Evolutionary conservation across 345 rosid species (phyloP).

Genomic region (Jatropha curcas): DNA sequence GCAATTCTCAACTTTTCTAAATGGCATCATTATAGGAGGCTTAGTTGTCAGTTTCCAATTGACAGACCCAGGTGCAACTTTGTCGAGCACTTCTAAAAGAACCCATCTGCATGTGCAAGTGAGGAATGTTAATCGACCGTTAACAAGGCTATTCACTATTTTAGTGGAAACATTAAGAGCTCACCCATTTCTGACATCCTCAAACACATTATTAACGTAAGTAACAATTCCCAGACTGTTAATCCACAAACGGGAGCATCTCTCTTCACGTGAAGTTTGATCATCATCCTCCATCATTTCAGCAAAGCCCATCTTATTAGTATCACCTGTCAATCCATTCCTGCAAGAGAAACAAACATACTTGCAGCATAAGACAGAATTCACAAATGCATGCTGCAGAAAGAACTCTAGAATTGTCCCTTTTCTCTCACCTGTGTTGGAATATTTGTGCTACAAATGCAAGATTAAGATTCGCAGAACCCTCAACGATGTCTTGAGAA

Average conservation of each 20-base stretch:
- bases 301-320: constrained; percentile 64
- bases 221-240: constrained; percentile 87
- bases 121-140: constrained; percentile 25
- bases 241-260: constrained; percentile 98
- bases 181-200: constrained; percentile 94
- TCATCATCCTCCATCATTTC: constrained; percentile 99
- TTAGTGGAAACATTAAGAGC: constrained; percentile 16
- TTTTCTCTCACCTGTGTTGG: constrained; percentile 67
- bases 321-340: constrained; percentile 78
- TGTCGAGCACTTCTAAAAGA: constrained; percentile 85
- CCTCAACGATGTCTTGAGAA: constrained; percentile 90
- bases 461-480: constrained; percentile 95
- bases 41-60: constrained; percentile 81
- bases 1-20: constrained; percentile 87
- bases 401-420: too few species aligned
- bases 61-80: constrained; percentile 62
- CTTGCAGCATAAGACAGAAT: neutral
- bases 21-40: constrained; percentile 95
- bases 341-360: constrained; percentile 41
- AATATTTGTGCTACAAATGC: constrained; percentile 97
- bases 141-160: neutral
- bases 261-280: constrained; percentile 92
- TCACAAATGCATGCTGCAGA: neutral
- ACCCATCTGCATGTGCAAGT: constrained; percentile 66
- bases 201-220: constrained; percentile 82